A percentile compares a stretch with the other conserved stretches of the same genome.
phyloP scores from a whole-genome alignment of 2,329 filamentous ascomycete species.

The Coniochaeta sp. region DNA sequence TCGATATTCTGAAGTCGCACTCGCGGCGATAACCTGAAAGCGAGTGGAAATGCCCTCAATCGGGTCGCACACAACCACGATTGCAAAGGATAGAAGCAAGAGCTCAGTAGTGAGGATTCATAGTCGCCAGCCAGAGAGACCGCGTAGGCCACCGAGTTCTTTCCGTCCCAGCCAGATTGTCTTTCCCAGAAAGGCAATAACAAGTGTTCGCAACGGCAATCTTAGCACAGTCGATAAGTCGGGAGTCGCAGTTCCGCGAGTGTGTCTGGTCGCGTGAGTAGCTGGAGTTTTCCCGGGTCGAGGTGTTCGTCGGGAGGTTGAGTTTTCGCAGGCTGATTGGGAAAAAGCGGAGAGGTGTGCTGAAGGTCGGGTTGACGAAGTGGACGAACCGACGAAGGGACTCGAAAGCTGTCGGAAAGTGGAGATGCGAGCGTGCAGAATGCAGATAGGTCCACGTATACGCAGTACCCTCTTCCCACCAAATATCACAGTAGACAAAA shows the following conservation, averaged over 20 bases:
- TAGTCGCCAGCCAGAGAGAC: slow-evolving; percentile 17
- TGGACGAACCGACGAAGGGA: neutral
- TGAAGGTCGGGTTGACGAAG: neutral
- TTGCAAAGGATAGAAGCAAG: slow-evolving; percentile 6
- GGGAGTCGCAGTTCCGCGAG: slow-evolving; percentile 1
- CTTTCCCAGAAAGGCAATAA: neutral
- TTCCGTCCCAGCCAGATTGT: neutral
- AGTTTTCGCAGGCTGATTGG: slow-evolving; percentile 1
- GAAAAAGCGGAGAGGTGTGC: slow-evolving; percentile 1
- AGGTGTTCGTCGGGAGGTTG: neutral
- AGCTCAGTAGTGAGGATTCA: slow-evolving; percentile 23
- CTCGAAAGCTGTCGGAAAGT: neutral
- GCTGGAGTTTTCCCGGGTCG: neutral
- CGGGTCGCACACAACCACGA: neutral
- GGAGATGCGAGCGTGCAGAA: neutral
- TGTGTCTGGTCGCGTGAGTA: neutral
- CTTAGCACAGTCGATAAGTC: neutral
- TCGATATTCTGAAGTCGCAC: neutral
- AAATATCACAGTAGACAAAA: no score
- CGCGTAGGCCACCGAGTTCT: slow-evolving; percentile 3
- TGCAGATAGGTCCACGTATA: neutral
- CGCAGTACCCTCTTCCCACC: neutral
- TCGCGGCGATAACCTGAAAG: neutral
- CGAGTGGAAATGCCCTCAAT: neutral
- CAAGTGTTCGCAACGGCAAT: neutral